These are phyloP conservation scores for Conticribra guillardii DNA, from an alignment of 108 stramenopile genomes.

Conservation along the genomic window DNA sequence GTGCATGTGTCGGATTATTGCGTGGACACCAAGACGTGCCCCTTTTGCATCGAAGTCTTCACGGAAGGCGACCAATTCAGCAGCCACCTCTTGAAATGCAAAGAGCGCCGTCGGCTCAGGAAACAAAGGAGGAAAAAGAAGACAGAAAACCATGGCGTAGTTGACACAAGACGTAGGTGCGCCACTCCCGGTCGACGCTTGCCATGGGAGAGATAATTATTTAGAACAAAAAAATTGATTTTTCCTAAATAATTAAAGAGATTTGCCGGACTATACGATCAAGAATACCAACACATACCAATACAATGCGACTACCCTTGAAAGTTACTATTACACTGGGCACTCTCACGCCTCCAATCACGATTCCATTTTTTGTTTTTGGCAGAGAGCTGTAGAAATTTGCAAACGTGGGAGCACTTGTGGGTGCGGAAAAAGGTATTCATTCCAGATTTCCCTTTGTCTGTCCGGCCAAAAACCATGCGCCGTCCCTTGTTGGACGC, in stretches of 20 bases:
- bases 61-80: conserved; percentile 29
- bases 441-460: conserved; percentile 57
- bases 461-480: conserved; percentile 61
- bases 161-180: conserved; percentile 4
- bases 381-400: conserved; percentile 47
- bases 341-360: conserved; percentile 32
- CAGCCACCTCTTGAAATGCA: conserved; percentile 29
- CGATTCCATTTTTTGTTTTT: conserved; percentile 55
- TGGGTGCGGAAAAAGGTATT: conserved; percentile 61
- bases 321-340: not conserved
- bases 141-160: not conserved
- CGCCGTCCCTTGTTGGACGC: conserved; percentile 34
- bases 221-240: not conserved
- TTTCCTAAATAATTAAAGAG: not conserved
- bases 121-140: conserved; percentile 22
- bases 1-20: conserved; percentile 1
- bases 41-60: conserved; percentile 37
- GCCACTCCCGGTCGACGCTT: conserved; percentile 37
- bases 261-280: not conserved
- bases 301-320: not conserved
- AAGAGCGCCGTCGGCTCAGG: conserved; percentile 16
- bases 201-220: conserved; percentile 36
- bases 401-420: conserved; percentile 61
- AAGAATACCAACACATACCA: not conserved
- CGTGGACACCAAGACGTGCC: conserved; percentile 33